phyloP scores from a whole-genome alignment of 2,329 filamentous ascomycete genomes.

The Aspergillus pseudoviridinutans region DNA sequence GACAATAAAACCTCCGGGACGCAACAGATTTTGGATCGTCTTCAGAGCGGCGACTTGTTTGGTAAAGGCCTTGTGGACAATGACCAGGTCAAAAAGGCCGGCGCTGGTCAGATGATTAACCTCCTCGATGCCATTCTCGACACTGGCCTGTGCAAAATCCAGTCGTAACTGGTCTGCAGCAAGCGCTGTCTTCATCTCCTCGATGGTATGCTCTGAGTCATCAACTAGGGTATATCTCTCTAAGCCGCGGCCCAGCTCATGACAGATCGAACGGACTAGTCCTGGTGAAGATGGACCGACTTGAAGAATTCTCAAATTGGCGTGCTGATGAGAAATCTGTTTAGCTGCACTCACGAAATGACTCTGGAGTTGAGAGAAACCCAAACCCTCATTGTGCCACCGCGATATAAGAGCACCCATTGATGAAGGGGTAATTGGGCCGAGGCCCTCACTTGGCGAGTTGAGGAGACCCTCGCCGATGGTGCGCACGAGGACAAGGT shows the following conservation, averaged over 20 bases:
- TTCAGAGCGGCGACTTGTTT: neutral
- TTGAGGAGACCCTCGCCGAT: slow-evolving; percentile 3
- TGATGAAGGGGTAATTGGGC: neutral
- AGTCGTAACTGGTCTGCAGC: slow-evolving; percentile 1
- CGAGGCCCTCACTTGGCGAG: neutral
- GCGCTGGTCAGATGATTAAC: neutral
- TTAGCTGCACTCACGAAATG: slow-evolving; percentile 7
- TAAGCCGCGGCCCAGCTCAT: neutral
- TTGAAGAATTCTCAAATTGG: slow-evolving; percentile 2
- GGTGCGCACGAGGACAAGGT: neutral
- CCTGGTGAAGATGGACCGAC: slow-evolving; percentile 4
- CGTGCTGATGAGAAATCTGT: slow-evolving; percentile 4
- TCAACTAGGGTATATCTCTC: slow-evolving; percentile 2
- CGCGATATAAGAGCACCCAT: slow-evolving; percentile 2
- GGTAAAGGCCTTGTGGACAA: slow-evolving; percentile 5
- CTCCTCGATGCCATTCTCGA: slow-evolving; percentile 1
- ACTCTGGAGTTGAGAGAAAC: slow-evolving; percentile 1
- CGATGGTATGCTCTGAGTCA: slow-evolving; percentile 1
- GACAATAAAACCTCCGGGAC: slow-evolving; percentile 3
- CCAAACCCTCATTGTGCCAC: slow-evolving; percentile 4
- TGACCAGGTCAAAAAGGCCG: slow-evolving; percentile 3
- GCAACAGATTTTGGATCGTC: slow-evolving; percentile 2
- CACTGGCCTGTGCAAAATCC: neutral
- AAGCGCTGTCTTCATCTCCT: slow-evolving; percentile 1
- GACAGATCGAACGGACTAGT: slow-evolving; percentile 3